A percentile compares a stretch with the other conserved stretches of the same genome.
Evolutionary conservation across 2,329 filamentous ascomycete genomes (phyloP).

Genomic region (Fusarium miscanthi): DNA sequence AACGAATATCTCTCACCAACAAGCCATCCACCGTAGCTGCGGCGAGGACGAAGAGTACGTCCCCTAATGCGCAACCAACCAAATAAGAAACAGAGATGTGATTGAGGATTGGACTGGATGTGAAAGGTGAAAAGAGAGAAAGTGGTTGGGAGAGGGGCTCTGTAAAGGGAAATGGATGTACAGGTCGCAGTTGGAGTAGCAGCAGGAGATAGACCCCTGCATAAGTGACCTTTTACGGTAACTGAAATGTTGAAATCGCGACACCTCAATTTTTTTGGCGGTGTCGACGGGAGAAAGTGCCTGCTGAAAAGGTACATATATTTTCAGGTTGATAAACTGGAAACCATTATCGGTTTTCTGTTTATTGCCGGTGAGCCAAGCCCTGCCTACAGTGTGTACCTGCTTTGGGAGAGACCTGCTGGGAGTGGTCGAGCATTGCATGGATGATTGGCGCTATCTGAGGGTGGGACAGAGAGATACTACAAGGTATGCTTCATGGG

Average conservation of each 20-base stretch:
- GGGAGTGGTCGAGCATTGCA: slow-evolving; percentile 9
- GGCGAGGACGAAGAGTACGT: slow-evolving; percentile 26
- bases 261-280: slow-evolving; percentile 23
- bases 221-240: slow-evolving; percentile 7
- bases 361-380: slow-evolving; percentile 30
- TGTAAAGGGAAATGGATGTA: slow-evolving; percentile 23
- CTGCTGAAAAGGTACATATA: neutral
- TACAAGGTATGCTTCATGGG: slow-evolving; percentile 7
- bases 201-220: slow-evolving; percentile 25
- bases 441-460: slow-evolving; percentile 18
- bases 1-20: slow-evolving; percentile 24
- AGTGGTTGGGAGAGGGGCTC: slow-evolving; percentile 38
- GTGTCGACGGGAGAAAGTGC: slow-evolving; percentile 11
- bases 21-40: slow-evolving; percentile 34
- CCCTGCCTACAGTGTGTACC: slow-evolving; percentile 10
- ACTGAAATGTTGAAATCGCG: slow-evolving; percentile 14
- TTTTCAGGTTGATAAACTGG: slow-evolving; percentile 1
- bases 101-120: slow-evolving; percentile 24
- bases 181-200: slow-evolving; percentile 14
- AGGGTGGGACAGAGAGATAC: slow-evolving; percentile 27
- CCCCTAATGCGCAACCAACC: slow-evolving; percentile 25
- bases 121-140: slow-evolving; percentile 27
- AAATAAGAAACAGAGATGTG: slow-evolving; percentile 24
- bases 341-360: slow-evolving; percentile 3
- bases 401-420: slow-evolving; percentile 15